Evolutionary conservation across 1,139 yeast species (phyloP).

Genomic region (Sugiyamaella xylanicola): DNA sequence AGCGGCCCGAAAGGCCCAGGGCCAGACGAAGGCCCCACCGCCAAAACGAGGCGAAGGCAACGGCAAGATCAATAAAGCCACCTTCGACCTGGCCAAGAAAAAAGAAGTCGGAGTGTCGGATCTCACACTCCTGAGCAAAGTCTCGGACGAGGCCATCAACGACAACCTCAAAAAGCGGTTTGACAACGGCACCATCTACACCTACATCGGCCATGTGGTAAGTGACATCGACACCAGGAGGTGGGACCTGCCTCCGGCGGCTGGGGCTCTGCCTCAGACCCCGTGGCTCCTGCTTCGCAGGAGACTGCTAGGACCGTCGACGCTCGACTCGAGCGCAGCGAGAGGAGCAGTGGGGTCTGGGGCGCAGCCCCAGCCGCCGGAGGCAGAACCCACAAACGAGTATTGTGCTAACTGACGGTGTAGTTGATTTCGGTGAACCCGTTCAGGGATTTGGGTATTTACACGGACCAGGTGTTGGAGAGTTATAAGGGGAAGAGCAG

Average conservation of each 20-base stretch:
- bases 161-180: constrained; percentile 89
- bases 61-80: constrained; percentile 75
- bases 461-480: constrained; percentile 73
- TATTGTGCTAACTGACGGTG: constrained; percentile 2
- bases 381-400: constrained; percentile 4
- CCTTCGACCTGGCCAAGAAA: constrained; percentile 83
- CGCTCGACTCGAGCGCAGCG: constrained; percentile 3
- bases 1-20: constrained; percentile 67
- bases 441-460: constrained; percentile 92
- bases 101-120: constrained; percentile 98
- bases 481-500: constrained; percentile 89
- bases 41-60: constrained; percentile 55
- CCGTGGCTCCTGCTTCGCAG: neutral
- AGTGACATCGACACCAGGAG: constrained; percentile 18
- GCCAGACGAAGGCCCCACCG: constrained; percentile 49
- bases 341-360: constrained; percentile 12
- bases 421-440: constrained; percentile 91
- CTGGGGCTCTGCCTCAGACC: neutral
- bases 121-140: constrained; percentile 82
- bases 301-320: too few relatives aligned
- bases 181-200: constrained; percentile 82
- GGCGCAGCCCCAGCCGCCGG: constrained; percentile 16
- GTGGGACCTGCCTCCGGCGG: neutral
- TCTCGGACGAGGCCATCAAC: constrained; percentile 89
- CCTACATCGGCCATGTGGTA: constrained; percentile 46